Conservation (phyloP, 129 eudicot genomes). For the carrot (Daucus carota) region DNA sequence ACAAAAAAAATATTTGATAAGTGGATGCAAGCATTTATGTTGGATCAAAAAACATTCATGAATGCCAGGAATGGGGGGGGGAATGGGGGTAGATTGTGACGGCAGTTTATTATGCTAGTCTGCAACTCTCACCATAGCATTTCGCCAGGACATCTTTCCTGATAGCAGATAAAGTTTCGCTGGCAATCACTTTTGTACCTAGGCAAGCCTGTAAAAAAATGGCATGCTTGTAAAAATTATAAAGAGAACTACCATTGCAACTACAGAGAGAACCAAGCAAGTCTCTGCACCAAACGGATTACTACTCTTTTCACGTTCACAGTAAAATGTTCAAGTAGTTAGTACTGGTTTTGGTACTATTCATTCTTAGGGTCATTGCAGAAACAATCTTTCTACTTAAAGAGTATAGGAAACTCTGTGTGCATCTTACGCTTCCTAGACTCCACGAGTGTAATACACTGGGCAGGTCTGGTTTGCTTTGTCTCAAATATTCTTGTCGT, state of each 20-base stretch:
- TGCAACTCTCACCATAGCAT: slow-evolving; percentile 74
- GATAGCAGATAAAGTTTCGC: slow-evolving; percentile 88
- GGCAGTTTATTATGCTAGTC: background rate
- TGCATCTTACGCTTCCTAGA: background rate
- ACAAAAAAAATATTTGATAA: background rate
- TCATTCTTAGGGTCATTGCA: background rate
- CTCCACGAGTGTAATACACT: background rate
- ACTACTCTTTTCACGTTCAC: background rate
- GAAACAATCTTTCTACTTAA: background rate
- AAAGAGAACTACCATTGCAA: background rate
- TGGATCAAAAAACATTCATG: background rate
- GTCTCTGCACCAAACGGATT: background rate
- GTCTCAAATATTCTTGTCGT: background rate
- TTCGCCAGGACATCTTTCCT: slow-evolving; percentile 94
- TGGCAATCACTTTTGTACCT: slow-evolving; percentile 92
- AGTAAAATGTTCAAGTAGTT: background rate
- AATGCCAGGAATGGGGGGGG: background rate
- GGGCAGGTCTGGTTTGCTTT: background rate
- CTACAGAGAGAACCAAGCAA: background rate
- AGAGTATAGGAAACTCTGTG: background rate
- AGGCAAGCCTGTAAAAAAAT: slow-evolving; percentile 65
- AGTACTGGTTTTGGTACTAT: background rate
- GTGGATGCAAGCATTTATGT: background rate
- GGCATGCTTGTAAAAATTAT: background rate
- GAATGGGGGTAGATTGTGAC: background rate